A percentile compares a stretch with the other conserved stretches of the same genome.
Conservation (phyloP, 2,329 filamentous ascomycete genomes). For the Thyridium curvatum region DNA sequence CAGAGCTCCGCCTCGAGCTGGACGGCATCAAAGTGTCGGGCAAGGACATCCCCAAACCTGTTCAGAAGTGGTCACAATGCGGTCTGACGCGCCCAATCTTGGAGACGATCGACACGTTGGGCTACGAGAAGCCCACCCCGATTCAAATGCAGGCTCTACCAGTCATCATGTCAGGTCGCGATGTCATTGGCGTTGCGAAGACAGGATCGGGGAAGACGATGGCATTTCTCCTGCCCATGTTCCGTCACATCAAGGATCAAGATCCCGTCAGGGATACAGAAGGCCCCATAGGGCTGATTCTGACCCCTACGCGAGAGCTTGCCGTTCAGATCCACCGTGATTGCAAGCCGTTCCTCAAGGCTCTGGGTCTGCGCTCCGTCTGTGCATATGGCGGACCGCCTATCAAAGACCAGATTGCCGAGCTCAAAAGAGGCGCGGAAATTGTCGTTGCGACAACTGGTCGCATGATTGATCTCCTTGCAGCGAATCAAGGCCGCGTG, state of each 20-base stretch:
- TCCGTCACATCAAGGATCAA: slow-evolving; percentile 95
- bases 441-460: slow-evolving; percentile 94
- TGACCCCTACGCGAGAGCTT: slow-evolving; percentile 91
- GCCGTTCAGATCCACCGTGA: slow-evolving; percentile 92
- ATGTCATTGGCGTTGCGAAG: slow-evolving; percentile 94
- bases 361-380: slow-evolving; percentile 75
- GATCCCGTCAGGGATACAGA: slow-evolving; percentile 74
- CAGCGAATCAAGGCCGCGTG: slow-evolving; percentile 88
- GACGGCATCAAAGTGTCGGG: slow-evolving; percentile 94
- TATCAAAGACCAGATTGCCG: slow-evolving; percentile 95
- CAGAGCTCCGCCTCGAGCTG: slow-evolving; percentile 75
- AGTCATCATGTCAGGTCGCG: slow-evolving; percentile 89
- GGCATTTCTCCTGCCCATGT: slow-evolving; percentile 93
- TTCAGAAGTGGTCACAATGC: slow-evolving; percentile 95
- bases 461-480: slow-evolving; percentile 89
- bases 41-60: slow-evolving; percentile 83
- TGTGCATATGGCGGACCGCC: slow-evolving; percentile 93
- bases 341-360: slow-evolving; percentile 89
- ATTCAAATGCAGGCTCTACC: slow-evolving; percentile 96
- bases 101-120: slow-evolving; percentile 74
- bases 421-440: slow-evolving; percentile 90
- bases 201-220: slow-evolving; percentile 97
- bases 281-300: slow-evolving; percentile 80
- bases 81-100: slow-evolving; percentile 81
- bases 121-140: slow-evolving; percentile 82